Base-by-base conservation (phyloP, 495 filamentous ascomycete species). In the Annulohypoxylon bovei region DNA sequence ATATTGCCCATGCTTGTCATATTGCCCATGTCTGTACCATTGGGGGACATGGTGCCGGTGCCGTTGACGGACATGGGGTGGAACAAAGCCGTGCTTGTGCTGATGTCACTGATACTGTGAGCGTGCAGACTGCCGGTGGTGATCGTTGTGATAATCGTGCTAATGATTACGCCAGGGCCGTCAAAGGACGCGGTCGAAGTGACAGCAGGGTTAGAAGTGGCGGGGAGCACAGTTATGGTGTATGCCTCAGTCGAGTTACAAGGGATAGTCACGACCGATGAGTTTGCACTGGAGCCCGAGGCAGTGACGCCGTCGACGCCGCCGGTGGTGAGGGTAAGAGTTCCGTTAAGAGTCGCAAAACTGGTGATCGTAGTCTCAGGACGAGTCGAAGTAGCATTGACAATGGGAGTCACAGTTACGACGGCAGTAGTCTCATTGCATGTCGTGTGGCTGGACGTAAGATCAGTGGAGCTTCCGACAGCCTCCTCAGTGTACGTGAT, bases 61-160 rank as follows among this genome's bases (percentile, higher is more conserved):
- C 54, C 30, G 59, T 61, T 60, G 55, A 60, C 12, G 30, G 53
- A 27, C 18, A 63, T 9, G 18, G 65, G 46, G 55, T 62, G 49
- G 20, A 65, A 11, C 9, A 33, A 27, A 6, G 22, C 50, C 12
- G 33, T 55, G 7, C 14, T 16, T 16, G 49, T 60, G 35, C 44
- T 62, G 39, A 57, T 37, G 35, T 71, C 33, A 44, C 27, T 71
- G 25, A 56, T 50, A 14, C 25, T 40, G 52, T 49, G 42, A 8
- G 53, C 6, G 54, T 63, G 65, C 42, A 59, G 32, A 33, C 6
- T 28, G 11, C 23, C 32, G 3, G 55, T 60, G 4, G 64, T 70
- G 53, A 44, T 54, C 8, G 67, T 70, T 1, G 60, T 59, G 60
- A 70, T 49, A 25, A 70, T 39, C 0, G 60, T 65, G 33, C 56